phyloP scores from a whole-genome alignment of 164 flowering plant species.

The Liquidambar formosana region DNA sequence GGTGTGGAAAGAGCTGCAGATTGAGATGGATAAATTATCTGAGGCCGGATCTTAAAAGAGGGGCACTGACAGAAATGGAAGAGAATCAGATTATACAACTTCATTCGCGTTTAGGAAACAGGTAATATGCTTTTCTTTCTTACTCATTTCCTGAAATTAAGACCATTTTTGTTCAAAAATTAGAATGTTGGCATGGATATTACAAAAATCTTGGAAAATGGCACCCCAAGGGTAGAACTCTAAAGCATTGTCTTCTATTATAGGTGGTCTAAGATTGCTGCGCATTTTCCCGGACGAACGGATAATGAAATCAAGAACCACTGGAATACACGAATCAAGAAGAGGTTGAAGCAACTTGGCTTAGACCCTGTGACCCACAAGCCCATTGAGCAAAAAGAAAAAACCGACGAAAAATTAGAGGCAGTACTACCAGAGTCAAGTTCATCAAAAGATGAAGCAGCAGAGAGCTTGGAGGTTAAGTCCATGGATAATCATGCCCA shows the following conservation, averaged over 20 bases:
- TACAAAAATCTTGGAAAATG: not conserved
- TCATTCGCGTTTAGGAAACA: constrained; percentile 65
- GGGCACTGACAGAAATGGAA: constrained; percentile 56
- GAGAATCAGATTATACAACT: constrained; percentile 72
- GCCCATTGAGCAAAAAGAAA: constrained; percentile 30
- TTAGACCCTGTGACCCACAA: constrained; percentile 63
- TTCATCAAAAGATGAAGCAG: constrained; percentile 10
- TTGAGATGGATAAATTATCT: constrained; percentile 82
- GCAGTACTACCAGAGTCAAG: not conserved
- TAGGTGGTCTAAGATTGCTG: constrained; percentile 83
- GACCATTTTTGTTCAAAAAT: not conserved
- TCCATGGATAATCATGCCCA: not conserved
- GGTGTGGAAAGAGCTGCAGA: constrained; percentile 88
- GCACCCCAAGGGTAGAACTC: not conserved
- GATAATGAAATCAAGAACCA: constrained; percentile 84
- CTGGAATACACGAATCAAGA: constrained; percentile 79
- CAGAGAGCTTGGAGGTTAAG: constrained; percentile 6
- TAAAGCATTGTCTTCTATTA: not conserved
- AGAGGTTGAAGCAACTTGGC: constrained; percentile 51
- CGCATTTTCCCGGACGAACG: constrained; percentile 72
- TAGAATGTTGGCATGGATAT: not conserved
- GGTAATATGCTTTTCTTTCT: constrained; percentile 25
- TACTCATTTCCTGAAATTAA: no score
- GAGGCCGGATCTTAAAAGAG: constrained; percentile 80
- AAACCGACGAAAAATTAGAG: not conserved